Conservation (phyloP, 2,329 filamentous ascomycete genomes). For the Raffaelea albimanens region DNA sequence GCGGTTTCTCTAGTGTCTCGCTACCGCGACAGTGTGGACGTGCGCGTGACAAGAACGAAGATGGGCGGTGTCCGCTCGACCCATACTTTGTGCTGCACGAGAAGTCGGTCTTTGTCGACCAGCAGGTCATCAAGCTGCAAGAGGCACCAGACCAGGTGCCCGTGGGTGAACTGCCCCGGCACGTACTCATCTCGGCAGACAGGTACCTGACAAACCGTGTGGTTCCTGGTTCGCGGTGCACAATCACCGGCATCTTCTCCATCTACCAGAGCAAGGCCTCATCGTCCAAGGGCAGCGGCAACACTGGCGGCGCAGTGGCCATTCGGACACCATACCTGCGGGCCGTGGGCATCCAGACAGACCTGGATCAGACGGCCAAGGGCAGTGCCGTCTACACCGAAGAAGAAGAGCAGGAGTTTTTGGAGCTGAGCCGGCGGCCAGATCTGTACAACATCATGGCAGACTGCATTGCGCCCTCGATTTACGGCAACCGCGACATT, state of each 20-base stretch:
- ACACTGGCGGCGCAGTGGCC: conserved; percentile 71
- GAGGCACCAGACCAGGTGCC: conserved; percentile 96
- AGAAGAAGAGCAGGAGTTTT: conserved; percentile 94
- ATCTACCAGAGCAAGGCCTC: conserved; percentile 91
- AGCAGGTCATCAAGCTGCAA: conserved; percentile 96
- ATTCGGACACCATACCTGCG: conserved; percentile 93
- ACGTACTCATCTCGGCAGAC: conserved; percentile 94
- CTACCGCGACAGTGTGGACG: conserved; percentile 72
- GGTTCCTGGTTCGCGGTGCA: conserved; percentile 88
- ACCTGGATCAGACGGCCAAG: conserved; percentile 81
- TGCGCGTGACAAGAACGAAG: conserved; percentile 54
- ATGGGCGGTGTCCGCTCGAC: conserved; percentile 79
- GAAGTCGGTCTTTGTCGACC: conserved; percentile 88
- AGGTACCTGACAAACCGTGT: conserved; percentile 92
- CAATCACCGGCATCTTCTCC: conserved; percentile 93
- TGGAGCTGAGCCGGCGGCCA: conserved; percentile 78
- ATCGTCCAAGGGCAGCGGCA: conserved; percentile 44
- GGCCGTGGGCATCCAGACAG: conserved; percentile 84
- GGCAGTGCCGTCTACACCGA: conserved; percentile 79
- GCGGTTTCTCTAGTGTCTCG: conserved; percentile 80
- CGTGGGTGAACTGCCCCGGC: conserved; percentile 87
- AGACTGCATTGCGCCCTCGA: conserved; percentile 90
- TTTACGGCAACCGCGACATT: conserved; percentile 92
- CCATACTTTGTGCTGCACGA: conserved; percentile 96
- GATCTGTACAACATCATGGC: conserved; percentile 90